Evolutionary conservation across 768 basidiomycete genomes (phyloP), one percentile per base, ranked within the genome.

Genomic region (Leccinum olivaceopallidum): DNA sequence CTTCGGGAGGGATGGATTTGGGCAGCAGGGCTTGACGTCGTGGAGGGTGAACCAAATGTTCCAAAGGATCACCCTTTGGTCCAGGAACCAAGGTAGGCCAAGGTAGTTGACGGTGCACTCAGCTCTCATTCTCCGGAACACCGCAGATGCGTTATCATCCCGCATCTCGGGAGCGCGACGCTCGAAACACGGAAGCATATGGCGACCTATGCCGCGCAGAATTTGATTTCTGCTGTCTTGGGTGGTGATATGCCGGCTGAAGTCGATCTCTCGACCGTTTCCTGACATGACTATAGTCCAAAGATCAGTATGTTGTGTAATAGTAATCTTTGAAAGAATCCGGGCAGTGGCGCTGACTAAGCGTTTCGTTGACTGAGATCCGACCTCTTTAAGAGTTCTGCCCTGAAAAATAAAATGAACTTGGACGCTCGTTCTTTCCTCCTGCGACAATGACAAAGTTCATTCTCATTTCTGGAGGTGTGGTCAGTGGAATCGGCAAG

Each of bases 401-500:
- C 47, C 47, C 30, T 52, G 9, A 18, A 22, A 51, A 51, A 32
- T 44, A 48, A 63, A 34, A 63, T 52, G 32, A 13, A 2, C 16
- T 3, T 26, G n/a, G 8, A 47, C 34, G 24, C 44, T 39, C 51
- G 47, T 58, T 26, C 42, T 58, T 53, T 36, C 56, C 53, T 58
- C 55, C 58, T 49, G 60, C 58, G 47, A 63, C 48, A 52, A 95
- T 95, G 91, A 94, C 92, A 62, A 98, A 98, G 79, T 98, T 93
- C 79, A 98, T 98, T 70, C 69, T 98, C 64, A 93, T 99, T 32
- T 94, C 92, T 42, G 96, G 96, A 60, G 96, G 96, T 76, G 96
- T 99, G 60, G 92, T 99, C 73, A 96, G 94, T 70, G 96, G 96
- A 57, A 99, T 99, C 69, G 96, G 96, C 65, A 99, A 99, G 85